phyloP scores from a whole-genome alignment of 495 filamentous ascomycete species.

The Podospora tetraspora region DNA sequence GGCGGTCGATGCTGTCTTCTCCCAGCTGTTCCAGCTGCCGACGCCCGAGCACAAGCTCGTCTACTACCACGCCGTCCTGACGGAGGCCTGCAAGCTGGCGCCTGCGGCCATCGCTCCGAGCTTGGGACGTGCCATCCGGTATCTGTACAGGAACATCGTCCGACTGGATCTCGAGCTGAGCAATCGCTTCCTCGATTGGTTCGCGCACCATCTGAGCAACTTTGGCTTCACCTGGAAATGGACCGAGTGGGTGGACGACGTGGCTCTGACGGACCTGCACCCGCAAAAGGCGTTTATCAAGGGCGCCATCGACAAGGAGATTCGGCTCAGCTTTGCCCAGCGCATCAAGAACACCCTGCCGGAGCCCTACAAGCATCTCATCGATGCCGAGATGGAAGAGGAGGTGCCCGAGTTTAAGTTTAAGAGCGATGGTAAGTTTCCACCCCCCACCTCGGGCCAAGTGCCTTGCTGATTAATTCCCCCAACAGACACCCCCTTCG shows the following conservation, averaged over 20 bases:
- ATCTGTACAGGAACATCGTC: conserved; percentile 73
- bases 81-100: conserved; percentile 90
- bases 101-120: conserved; percentile 95
- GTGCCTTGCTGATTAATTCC: conserved; percentile 12
- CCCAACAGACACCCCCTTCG: conserved; percentile 66
- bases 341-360: conserved; percentile 92
- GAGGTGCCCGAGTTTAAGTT: conserved; percentile 96
- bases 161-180: conserved; percentile 80
- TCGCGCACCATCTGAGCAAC: conserved; percentile 94
- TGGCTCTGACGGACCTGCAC: conserved; percentile 67
- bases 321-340: conserved; percentile 90
- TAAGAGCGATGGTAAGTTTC: conserved; percentile 61
- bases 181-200: conserved; percentile 94
- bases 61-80: conserved; percentile 92
- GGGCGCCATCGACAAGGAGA: conserved; percentile 92
- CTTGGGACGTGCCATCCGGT: conserved; percentile 88
- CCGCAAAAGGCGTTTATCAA: conserved; percentile 89
- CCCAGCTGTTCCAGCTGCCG: conserved; percentile 84
- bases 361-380: conserved; percentile 73
- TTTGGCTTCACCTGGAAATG: conserved; percentile 99
- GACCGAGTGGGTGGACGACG: conserved; percentile 93
- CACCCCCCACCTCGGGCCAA: not conserved
- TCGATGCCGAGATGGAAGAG: conserved; percentile 81
- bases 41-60: conserved; percentile 87
- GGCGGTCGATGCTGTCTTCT: conserved; percentile 93